A percentile compares a stretch with the other conserved stretches of the same genome.
Conservation (phyloP, 2,329 filamentous ascomycete genomes). For the Cercospora sojina region DNA sequence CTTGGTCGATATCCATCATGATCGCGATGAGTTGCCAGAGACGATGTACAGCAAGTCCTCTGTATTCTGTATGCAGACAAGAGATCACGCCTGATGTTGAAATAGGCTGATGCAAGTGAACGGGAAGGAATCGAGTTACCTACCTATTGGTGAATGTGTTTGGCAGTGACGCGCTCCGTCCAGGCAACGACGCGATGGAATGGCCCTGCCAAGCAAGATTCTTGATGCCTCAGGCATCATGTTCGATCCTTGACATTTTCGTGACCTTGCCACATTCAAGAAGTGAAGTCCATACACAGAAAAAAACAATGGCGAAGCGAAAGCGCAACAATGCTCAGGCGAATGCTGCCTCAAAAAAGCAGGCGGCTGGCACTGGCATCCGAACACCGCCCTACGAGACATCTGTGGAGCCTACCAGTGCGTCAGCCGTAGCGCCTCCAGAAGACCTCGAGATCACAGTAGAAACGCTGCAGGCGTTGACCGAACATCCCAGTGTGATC, state of each 20-base stretch:
- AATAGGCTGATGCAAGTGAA: background rate
- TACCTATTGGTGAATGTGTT: conserved; percentile 8
- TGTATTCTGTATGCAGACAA: background rate
- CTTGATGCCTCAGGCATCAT: background rate
- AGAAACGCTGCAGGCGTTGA: conserved; percentile 61
- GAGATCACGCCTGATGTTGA: conserved; percentile 3
- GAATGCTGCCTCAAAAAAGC: background rate
- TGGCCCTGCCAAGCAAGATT: background rate
- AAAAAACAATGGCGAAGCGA: conserved; percentile 13
- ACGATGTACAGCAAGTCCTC: background rate
- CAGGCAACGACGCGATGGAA: background rate
- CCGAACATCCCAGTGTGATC: conserved; percentile 61
- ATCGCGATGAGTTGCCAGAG: conserved; percentile 20
- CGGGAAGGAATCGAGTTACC: background rate
- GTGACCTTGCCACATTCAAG: background rate
- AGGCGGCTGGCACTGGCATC: background rate
- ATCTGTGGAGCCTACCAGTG: conserved; percentile 5
- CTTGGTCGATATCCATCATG: conserved; percentile 37
- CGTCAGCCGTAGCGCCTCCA: conserved; percentile 15
- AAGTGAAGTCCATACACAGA: background rate
- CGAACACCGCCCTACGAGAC: conserved; percentile 11
- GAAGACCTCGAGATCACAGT: conserved; percentile 68
- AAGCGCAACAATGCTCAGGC: conserved; percentile 15
- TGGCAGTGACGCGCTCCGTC: background rate
- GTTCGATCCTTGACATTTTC: background rate